phyloP scores from a whole-genome alignment of 768 basidiomycete genomes.

The Naganishia onofrii region DNA sequence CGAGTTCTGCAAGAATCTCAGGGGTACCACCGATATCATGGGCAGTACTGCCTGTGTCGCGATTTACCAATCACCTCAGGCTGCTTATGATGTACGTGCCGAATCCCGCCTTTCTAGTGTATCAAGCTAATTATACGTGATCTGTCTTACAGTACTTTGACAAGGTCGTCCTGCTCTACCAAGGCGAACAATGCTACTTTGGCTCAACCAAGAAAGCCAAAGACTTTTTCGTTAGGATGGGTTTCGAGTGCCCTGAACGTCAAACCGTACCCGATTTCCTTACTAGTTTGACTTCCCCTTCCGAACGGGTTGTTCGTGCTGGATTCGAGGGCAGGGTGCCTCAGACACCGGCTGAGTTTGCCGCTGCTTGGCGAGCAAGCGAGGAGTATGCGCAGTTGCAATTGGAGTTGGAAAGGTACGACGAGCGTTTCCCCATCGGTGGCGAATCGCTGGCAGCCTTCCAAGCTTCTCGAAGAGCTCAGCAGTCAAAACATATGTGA shows the following conservation, averaged over 20 bases:
- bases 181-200: constrained; percentile 59
- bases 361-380: constrained; percentile 55
- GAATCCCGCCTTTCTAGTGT: too few relatives aligned
- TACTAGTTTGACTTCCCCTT: constrained; percentile 64
- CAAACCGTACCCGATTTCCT: constrained; percentile 59
- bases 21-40: constrained; percentile 55
- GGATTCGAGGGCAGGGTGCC: constrained; percentile 66
- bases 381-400: constrained; percentile 58
- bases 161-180: constrained; percentile 58
- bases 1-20: constrained; percentile 57
- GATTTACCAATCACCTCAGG: constrained; percentile 56
- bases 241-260: constrained; percentile 56
- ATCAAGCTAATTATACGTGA: not conserved
- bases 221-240: constrained; percentile 57
- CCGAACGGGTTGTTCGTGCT: constrained; percentile 74
- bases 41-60: constrained; percentile 56
- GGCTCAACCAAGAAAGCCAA: constrained; percentile 54
- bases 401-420: constrained; percentile 62
- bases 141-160: constrained; percentile 50
- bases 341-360: constrained; percentile 65
- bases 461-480: constrained; percentile 63
- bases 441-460: constrained; percentile 64
- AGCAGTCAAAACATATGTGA: constrained; percentile 71
- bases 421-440: constrained; percentile 52
- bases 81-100: constrained; percentile 54